These are phyloP conservation scores for Brassica cretica DNA, from an alignment of 345 rosid species.

Conservation along the genomic window DNA sequence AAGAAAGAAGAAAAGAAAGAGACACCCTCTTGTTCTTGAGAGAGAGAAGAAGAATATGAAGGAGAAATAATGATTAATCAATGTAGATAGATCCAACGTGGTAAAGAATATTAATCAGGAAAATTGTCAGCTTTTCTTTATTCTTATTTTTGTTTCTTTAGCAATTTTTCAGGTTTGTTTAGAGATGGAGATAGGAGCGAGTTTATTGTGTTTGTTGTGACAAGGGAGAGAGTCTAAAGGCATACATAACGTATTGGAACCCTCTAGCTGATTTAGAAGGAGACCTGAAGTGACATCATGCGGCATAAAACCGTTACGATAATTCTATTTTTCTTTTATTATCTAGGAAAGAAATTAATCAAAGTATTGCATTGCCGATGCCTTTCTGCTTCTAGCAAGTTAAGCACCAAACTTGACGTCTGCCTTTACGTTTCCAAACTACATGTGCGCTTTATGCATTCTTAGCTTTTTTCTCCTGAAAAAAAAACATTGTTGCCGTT, in stretches of 20 bases:
- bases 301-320: constrained; percentile 23
- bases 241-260: constrained; percentile 31
- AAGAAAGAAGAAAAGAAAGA: background rate
- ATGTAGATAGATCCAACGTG: constrained; percentile 44
- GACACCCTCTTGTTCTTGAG: constrained; percentile 6
- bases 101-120: constrained; percentile 37
- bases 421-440: constrained; percentile 45
- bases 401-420: constrained; percentile 35
- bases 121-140: constrained; percentile 39
- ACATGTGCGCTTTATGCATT: constrained; percentile 39
- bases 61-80: constrained; percentile 24
- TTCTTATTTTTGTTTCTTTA: constrained; percentile 6
- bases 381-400: constrained; percentile 45
- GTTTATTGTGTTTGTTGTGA: constrained; percentile 17
- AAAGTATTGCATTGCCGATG: constrained; percentile 19
- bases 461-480: background rate
- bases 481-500: constrained; percentile 31
- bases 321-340: background rate
- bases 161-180: constrained; percentile 26
- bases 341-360: background rate
- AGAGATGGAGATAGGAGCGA: constrained; percentile 32
- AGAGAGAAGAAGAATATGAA: background rate
- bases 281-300: background rate
- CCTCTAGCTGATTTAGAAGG: constrained; percentile 25
- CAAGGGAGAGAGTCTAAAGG: constrained; percentile 32